Conservation (phyloP, 2,329 filamentous ascomycete genomes). For the Alternaria arborescens region DNA sequence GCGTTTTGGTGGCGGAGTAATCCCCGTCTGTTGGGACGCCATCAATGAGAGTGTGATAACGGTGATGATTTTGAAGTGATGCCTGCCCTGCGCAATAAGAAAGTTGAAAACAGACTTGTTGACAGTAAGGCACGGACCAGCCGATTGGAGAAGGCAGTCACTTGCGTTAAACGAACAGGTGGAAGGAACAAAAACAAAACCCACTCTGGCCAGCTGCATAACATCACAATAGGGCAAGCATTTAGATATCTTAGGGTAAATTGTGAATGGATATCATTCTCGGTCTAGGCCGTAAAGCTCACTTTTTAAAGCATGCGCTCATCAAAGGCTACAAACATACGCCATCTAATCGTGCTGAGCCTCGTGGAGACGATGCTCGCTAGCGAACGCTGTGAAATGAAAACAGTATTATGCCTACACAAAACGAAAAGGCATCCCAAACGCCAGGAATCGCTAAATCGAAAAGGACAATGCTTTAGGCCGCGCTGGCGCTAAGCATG, state of each 20-base stretch:
- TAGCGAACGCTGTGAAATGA: conserved; percentile 42
- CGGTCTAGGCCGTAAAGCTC: conserved; percentile 27
- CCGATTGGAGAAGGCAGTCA: conserved; percentile 10
- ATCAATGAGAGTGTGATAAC: conserved; percentile 9
- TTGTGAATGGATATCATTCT: conserved; percentile 30
- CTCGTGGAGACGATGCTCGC: conserved; percentile 28
- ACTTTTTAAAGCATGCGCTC: conserved; percentile 32
- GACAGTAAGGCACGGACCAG: conserved; percentile 12
- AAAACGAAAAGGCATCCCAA: conserved; percentile 34
- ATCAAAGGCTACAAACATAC: conserved; percentile 38
- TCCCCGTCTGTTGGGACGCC: conserved; percentile 13
- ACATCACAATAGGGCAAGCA: neutral
- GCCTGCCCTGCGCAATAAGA: neutral
- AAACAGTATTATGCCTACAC: conserved; percentile 36
- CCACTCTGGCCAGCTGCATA: neutral
- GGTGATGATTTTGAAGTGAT: neutral
- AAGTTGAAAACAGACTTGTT: neutral
- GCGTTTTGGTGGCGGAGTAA: conserved; percentile 35
- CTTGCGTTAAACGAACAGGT: neutral
- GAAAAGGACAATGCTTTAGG: conserved; percentile 57
- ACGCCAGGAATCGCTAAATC: conserved; percentile 46
- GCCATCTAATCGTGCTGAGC: conserved; percentile 40
- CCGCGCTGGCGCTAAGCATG: conserved; percentile 82
- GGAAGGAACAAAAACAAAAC: neutral
- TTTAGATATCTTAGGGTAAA: conserved; percentile 1